Base-by-base conservation (phyloP, 2,329 filamentous ascomycete genomes). In the Tetracladium maxilliforme region DNA sequence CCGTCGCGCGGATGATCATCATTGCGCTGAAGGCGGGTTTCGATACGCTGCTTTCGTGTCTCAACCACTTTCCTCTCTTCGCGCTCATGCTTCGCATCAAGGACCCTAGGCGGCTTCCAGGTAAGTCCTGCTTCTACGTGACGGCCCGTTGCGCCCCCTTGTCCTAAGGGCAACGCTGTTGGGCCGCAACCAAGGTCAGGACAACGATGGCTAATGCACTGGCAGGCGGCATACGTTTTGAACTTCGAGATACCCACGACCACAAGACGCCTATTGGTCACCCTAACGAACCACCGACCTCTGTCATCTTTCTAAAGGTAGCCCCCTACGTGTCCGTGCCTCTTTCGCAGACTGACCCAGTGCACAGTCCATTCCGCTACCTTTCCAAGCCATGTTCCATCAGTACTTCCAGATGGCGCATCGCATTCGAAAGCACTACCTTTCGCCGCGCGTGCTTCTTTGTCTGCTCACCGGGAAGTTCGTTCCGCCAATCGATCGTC, bases 21-120 rank as follows among this genome's bases (percentile, higher is more conserved):
- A 98, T 98, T 34, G 76, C 76, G 9, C 57, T 95, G 33, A 98
- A 95, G 50, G 92, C 87, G 9, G 65, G 70, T 10, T 73, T 98
- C 29, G 90, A 98, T 52, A 94, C 87, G 3, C 65, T 84, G 40
- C 64, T 98, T 37, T 92, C 90, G 21, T 94, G 81, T 51, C 54
- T 98, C 29, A 98, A 98, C 45, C 92, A 98, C 51, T 98, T 98
- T 40, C 92, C 90, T 6, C 65, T 98, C 10, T 98, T 98, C 52
- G 90, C 90, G 15, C 58, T 95, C 29, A 98, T 98, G 92, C 61
- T 98, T 31, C 70, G 87, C 40, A 63, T 94, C 39, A 98, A 98
- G 51, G 92, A 98, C 51, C 83, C 86, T 7, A 65, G 74, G 47
- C 72, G 90, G 46, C 60, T 98, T 38, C 90, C 90, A 32, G 87